Evolutionary conservation across 768 basidiomycete genomes (phyloP).

Genomic region (Boletus tylopilopsis): DNA sequence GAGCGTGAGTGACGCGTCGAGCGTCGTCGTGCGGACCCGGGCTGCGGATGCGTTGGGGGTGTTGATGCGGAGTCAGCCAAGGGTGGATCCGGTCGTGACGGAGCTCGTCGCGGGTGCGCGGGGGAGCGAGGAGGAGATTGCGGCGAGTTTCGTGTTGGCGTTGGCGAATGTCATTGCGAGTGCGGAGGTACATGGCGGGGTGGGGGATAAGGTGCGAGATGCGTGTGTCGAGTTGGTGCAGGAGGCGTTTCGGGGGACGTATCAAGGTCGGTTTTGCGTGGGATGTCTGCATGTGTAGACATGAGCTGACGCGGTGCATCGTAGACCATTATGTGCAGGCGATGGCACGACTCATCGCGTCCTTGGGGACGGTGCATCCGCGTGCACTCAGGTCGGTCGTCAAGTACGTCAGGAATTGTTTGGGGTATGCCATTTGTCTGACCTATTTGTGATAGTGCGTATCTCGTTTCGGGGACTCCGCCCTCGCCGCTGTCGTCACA

Average conservation of each 20-base stretch:
- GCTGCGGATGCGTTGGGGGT: constrained; percentile 84
- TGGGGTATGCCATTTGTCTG: no score
- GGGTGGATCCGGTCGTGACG: constrained; percentile 92
- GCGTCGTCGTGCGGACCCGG: constrained; percentile 71
- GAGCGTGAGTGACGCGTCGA: constrained; percentile 77
- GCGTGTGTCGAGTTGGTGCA: constrained; percentile 69
- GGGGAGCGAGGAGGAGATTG: constrained; percentile 64
- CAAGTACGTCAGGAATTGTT: constrained; percentile 37
- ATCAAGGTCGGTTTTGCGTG: constrained; percentile 50
- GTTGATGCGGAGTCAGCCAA: constrained; percentile 85
- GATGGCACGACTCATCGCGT: constrained; percentile 57
- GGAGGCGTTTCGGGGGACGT: constrained; percentile 73
- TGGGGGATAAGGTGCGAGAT: constrained; percentile 74
- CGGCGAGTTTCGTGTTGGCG: constrained; percentile 71
- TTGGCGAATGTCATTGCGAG: constrained; percentile 70
- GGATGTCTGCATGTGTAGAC: no score
- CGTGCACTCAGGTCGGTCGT: constrained; percentile 64
- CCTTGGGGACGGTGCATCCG: constrained; percentile 58
- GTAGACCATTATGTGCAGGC: constrained; percentile 70
- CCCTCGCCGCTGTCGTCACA: constrained; percentile 61
- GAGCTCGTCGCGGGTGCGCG: constrained; percentile 69
- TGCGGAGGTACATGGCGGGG: constrained; percentile 56
- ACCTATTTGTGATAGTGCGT: no score
- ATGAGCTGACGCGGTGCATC: no score
- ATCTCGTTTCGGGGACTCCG: constrained; percentile 53